These are phyloP conservation scores for Botryotinia convoluta DNA, from an alignment of 2,329 filamentous ascomycete genomes.

Conservation along the genomic window DNA sequence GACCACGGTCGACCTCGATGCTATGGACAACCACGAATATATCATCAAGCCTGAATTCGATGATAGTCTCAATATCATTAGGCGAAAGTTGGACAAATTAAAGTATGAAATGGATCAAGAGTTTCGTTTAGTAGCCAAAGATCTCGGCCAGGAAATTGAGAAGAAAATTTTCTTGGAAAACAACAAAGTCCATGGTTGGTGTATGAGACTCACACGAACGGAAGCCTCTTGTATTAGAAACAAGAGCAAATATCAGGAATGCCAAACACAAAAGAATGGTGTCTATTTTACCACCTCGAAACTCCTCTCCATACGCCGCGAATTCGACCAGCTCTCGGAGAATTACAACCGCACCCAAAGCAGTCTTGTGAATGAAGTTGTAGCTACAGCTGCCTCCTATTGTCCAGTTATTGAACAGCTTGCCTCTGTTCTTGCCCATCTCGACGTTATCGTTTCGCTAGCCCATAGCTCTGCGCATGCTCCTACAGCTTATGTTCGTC, in stretches of 20 bases:
- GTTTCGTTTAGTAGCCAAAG: conserved; percentile 70
- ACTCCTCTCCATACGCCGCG: conserved; percentile 76
- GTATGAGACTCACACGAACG: conserved; percentile 85
- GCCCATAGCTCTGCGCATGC: conserved; percentile 93
- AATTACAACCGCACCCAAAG: conserved; percentile 95
- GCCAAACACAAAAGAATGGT: conserved; percentile 97
- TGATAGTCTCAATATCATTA: conserved; percentile 80
- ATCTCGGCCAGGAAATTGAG: conserved; percentile 88
- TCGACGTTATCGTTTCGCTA: conserved; percentile 93
- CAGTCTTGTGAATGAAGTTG: conserved; percentile 87
- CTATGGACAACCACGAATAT: conserved; percentile 94
- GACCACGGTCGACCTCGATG: conserved; percentile 93
- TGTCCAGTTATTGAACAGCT: conserved; percentile 88
- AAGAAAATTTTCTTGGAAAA: conserved; percentile 99
- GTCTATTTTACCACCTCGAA: conserved; percentile 93
- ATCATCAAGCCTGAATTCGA: conserved; percentile 99
- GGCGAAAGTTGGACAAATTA: conserved; percentile 84
- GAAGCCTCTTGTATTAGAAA: conserved; percentile 93
- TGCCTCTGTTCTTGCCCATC: conserved; percentile 82
- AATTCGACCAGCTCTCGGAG: conserved; percentile 89
- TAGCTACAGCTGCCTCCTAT: conserved; percentile 90
- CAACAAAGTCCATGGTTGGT: conserved; percentile 94
- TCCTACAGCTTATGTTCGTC: conserved; percentile 85
- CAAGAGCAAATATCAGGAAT: conserved; percentile 86
- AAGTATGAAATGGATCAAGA: conserved; percentile 80